Conservation (phyloP, 768 basidiomycete species). For the Leccinum imitatum region DNA sequence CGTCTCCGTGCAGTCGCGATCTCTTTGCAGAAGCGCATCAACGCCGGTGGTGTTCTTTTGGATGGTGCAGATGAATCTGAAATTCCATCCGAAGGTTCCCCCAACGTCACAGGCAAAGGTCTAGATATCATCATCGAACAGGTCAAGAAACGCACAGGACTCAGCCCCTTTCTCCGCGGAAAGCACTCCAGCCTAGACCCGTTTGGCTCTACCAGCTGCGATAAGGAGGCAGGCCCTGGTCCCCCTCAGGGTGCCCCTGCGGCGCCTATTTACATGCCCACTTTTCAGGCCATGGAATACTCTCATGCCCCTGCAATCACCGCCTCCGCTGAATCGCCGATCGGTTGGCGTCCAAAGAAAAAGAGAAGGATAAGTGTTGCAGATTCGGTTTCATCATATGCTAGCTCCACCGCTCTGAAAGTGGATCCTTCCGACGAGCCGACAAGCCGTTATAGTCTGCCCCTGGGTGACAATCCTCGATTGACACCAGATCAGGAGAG, state of each 20-base stretch:
- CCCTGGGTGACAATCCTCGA: conserved; percentile 29
- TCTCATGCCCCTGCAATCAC: conserved; percentile 35
- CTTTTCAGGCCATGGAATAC: conserved; percentile 41
- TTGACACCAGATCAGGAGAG: conserved; percentile 35
- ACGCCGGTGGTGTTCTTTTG: conserved; percentile 32
- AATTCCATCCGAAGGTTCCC: conserved; percentile 33
- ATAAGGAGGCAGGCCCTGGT: conserved; percentile 34
- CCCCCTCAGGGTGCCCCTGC: conserved; percentile 23
- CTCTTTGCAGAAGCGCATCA: conserved; percentile 42
- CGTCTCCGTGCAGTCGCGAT: conserved; percentile 41
- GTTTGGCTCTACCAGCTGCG: conserved; percentile 41
- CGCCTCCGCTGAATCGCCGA: conserved; percentile 29
- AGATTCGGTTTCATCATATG: conserved; percentile 36
- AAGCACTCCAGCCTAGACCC: conserved; percentile 52
- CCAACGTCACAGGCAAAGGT: conserved; percentile 48
- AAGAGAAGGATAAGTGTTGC: conserved; percentile 37
- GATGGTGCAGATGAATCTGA: conserved; percentile 26
- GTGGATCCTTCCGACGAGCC: conserved; percentile 26
- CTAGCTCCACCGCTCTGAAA: conserved; percentile 28
- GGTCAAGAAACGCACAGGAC: conserved; percentile 48
- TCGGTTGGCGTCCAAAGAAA: conserved; percentile 32
- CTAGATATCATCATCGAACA: conserved; percentile 48
- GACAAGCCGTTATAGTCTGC: conserved; percentile 17
- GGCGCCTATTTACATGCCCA: conserved; percentile 40
- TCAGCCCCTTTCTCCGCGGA: conserved; percentile 49